Evolutionary conservation across 768 basidiomycete genomes (phyloP).

Genomic region (Lanmaoa pseudosensibilis): DNA sequence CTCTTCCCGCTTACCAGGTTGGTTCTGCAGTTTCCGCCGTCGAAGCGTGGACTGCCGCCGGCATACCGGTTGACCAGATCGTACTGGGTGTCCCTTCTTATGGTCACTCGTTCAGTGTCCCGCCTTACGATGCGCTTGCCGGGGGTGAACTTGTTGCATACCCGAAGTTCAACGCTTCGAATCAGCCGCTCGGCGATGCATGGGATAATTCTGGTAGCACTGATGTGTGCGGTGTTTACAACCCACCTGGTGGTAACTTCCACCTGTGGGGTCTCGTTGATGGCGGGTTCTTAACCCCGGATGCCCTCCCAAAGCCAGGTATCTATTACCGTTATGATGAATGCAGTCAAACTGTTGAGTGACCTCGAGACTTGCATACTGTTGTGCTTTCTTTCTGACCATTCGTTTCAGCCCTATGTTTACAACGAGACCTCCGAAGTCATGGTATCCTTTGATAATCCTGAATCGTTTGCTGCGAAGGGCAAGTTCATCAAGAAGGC

Average conservation of each 20-base stretch:
- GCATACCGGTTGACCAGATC: slow-evolving; percentile 67
- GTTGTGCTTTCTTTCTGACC: not conserved
- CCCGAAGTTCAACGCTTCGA: slow-evolving; percentile 46
- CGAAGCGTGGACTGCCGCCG: slow-evolving; percentile 68
- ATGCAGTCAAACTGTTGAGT: slow-evolving; percentile 69
- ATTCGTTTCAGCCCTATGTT: slow-evolving; percentile 53
- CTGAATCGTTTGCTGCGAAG: slow-evolving; percentile 55
- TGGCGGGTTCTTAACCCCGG: slow-evolving; percentile 47
- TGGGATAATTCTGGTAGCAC: slow-evolving; percentile 50
- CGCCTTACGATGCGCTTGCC: slow-evolving; percentile 39
- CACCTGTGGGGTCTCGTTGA: slow-evolving; percentile 61
- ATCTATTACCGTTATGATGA: slow-evolving; percentile 55
- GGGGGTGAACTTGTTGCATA: slow-evolving; percentile 41
- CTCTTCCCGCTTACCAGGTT: slow-evolving; percentile 50
- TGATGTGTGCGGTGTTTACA: slow-evolving; percentile 53
- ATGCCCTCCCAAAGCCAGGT: slow-evolving; percentile 34
- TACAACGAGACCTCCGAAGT: slow-evolving; percentile 54
- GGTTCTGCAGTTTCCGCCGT: slow-evolving; percentile 79
- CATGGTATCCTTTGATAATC: slow-evolving; percentile 64
- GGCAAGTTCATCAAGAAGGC: slow-evolving; percentile 54
- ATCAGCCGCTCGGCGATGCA: slow-evolving; percentile 54
- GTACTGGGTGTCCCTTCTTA: slow-evolving; percentile 82
- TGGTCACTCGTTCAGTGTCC: slow-evolving; percentile 67
- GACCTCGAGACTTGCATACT: too few species aligned
- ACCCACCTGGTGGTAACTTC: slow-evolving; percentile 51